A percentile compares a stretch with the other conserved stretches of the same genome.
Conservation (phyloP, 371 early-diverging fungal species). For the Mucor plumbeus region DNA sequence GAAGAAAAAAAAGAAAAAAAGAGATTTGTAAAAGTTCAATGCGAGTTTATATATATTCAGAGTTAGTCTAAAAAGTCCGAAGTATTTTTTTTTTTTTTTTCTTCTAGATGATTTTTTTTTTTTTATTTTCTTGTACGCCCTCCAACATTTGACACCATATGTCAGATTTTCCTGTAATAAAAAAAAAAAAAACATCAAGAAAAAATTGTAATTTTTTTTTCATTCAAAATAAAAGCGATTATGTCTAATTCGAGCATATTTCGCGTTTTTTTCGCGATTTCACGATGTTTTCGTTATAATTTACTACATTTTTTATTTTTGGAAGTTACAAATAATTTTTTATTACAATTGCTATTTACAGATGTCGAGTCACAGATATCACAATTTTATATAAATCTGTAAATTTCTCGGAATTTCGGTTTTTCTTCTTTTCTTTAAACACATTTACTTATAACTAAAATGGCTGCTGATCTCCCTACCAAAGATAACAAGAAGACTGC, state of each 20-base stretch:
- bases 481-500: conserved; percentile 28
- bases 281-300: conserved; percentile 17
- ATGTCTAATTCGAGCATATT: conserved; percentile 18
- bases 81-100: conserved; percentile 15
- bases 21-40: conserved; percentile 11
- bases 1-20: conserved; percentile 20
- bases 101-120: background rate
- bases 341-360: background rate
- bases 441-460: conserved; percentile 17
- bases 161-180: background rate
- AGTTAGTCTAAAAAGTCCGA: conserved; percentile 10
- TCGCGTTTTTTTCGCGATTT: conserved; percentile 36
- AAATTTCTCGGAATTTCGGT: background rate
- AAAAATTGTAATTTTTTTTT: conserved; percentile 27
- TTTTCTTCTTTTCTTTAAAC: conserved; percentile 21
- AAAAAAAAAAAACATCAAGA: conserved; percentile 9
- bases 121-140: background rate
- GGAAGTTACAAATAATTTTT: background rate
- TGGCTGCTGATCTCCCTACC: conserved; percentile 59
- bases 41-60: conserved; percentile 23
- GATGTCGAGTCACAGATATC: conserved; percentile 11
- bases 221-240: background rate
- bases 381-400: conserved; percentile 11
- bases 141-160: background rate
- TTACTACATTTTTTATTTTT: background rate